Percentiles rank a stretch among this genome's conserved stretches.
Conservation (phyloP, 257 asterid genomes). For the Salvia hispanica region DNA sequence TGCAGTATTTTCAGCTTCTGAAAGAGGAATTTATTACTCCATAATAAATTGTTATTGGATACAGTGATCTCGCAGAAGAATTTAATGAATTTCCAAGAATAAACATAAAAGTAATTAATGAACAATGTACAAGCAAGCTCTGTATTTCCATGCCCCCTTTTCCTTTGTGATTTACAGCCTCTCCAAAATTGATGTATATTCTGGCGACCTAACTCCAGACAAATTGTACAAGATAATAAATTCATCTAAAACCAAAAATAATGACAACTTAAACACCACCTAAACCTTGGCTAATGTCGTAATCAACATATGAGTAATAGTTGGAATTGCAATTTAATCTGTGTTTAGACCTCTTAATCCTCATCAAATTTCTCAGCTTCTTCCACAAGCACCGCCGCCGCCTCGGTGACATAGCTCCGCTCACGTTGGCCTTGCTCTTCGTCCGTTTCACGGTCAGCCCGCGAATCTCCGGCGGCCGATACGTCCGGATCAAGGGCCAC, state of each 20-base stretch:
- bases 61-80: no score
- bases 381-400: constrained; percentile 73
- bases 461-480: constrained; percentile 81
- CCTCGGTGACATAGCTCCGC: constrained; percentile 51
- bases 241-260: background rate
- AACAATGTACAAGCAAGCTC: constrained; percentile 16
- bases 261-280: background rate
- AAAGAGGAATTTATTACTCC: no score
- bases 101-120: background rate
- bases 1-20: no score
- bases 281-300: constrained; percentile 33
- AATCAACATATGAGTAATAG: constrained; percentile 51
- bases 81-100: background rate
- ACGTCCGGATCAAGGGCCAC: constrained; percentile 86
- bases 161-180: constrained; percentile 21
- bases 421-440: constrained; percentile 50
- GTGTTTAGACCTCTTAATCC: constrained; percentile 54
- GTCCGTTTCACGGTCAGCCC: constrained; percentile 64
- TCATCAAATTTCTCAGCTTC: constrained; percentile 56
- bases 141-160: background rate
- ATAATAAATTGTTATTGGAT: no score
- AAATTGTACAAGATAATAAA: constrained; percentile 30
- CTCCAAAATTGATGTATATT: constrained; percentile 40
- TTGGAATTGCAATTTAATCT: constrained; percentile 64
- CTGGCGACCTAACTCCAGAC: constrained; percentile 26